Percentiles rank a stretch among this genome's conserved stretches.
Evolutionary conservation across 805 yeast genomes (phyloP).

Genomic region (Myxozyma nipponensis): DNA sequence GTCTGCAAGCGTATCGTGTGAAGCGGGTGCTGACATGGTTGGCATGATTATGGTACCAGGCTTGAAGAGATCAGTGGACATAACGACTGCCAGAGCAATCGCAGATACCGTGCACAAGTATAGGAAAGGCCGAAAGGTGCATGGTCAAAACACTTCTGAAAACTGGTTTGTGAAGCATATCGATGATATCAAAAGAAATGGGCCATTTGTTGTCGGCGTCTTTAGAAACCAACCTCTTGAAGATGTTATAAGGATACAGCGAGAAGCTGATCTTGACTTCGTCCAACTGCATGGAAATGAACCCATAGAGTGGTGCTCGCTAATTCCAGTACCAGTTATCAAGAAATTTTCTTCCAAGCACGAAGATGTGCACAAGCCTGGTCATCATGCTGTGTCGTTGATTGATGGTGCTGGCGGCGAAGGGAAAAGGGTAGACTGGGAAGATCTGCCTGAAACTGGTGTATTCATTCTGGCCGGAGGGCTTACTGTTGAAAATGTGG

Average conservation of each 20-base stretch:
- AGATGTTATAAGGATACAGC: constrained; percentile 48
- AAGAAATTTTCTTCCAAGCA: constrained; percentile 67
- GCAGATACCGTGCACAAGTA: constrained; percentile 35
- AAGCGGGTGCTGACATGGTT: constrained; percentile 65
- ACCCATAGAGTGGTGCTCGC: constrained; percentile 45
- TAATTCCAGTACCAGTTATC: constrained; percentile 57
- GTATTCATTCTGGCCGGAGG: constrained; percentile 85
- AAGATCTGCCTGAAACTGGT: constrained; percentile 40
- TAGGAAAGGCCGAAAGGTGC: constrained; percentile 2
- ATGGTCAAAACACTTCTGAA: neutral
- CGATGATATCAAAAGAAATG: constrained; percentile 7
- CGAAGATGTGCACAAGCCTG: constrained; percentile 29
- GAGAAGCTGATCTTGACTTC: constrained; percentile 57
- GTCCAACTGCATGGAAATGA: constrained; percentile 88
- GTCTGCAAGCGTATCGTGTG: constrained; percentile 69
- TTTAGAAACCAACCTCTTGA: constrained; percentile 75
- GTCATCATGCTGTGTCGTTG: constrained; percentile 54
- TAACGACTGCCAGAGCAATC: constrained; percentile 46
- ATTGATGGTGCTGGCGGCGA: constrained; percentile 84
- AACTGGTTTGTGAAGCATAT: constrained; percentile 22
- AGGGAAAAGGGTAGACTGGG: constrained; percentile 80
- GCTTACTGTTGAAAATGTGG: constrained; percentile 68
- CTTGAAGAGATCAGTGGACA: constrained; percentile 63
- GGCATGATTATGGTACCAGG: constrained; percentile 89
- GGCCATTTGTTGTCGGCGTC: constrained; percentile 83